Percentiles rank a stretch among this genome's conserved stretches.
phyloP scores from a whole-genome alignment of 192 early-diverging fungal species.

The Backusella tarrabulga region DNA sequence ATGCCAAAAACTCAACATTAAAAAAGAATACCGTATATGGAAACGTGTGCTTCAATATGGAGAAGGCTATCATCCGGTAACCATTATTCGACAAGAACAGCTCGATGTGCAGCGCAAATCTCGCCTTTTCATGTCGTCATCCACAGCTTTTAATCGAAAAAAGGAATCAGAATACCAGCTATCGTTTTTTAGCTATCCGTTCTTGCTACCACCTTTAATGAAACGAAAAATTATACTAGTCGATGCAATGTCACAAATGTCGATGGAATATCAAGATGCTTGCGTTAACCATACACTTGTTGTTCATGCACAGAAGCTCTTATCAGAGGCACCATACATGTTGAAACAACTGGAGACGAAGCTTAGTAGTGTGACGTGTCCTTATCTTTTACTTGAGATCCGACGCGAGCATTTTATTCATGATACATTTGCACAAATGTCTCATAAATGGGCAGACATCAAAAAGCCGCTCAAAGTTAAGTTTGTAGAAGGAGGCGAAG shows the following conservation, averaged over 20 bases:
- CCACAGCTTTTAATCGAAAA: constrained; percentile 10
- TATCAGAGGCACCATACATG: constrained; percentile 49
- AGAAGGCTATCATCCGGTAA: constrained; percentile 18
- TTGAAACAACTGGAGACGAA: constrained; percentile 52
- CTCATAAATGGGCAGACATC: constrained; percentile 56
- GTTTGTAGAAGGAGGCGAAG: constrained; percentile 89
- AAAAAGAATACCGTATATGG: constrained; percentile 79
- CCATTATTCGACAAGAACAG: constrained; percentile 1
- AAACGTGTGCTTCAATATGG: constrained; percentile 46
- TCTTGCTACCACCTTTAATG: constrained; percentile 63
- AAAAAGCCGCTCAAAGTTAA: constrained; percentile 83
- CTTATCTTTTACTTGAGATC: constrained; percentile 80
- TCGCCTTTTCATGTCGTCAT: constrained; percentile 13
- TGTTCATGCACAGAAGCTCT: constrained; percentile 67
- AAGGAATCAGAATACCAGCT: constrained; percentile 46
- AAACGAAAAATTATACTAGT: constrained; percentile 72
- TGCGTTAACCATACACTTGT: constrained; percentile 79
- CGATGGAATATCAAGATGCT: constrained; percentile 74
- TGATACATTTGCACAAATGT: constrained; percentile 79
- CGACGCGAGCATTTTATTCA: constrained; percentile 65
- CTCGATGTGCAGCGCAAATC: constrained; percentile 19
- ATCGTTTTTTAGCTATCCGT: constrained; percentile 67
- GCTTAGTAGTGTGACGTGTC: constrained; percentile 61
- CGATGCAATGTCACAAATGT: constrained; percentile 77
- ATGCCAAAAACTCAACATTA: constrained; percentile 59